Base-by-base conservation (phyloP, 495 filamentous ascomycete genomes). In the Gamarada debralockiae region DNA sequence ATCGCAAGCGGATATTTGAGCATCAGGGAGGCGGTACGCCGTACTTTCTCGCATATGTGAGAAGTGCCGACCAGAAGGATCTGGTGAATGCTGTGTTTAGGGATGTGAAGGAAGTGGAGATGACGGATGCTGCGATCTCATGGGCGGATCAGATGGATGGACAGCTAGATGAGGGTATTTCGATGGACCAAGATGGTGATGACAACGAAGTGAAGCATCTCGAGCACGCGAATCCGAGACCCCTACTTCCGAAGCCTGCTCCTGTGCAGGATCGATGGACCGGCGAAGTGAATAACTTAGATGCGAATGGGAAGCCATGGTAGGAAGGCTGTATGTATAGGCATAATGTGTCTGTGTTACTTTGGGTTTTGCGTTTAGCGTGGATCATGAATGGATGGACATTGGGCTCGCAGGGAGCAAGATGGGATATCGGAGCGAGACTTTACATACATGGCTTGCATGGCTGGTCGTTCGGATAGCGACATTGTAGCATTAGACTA, bases 31-130 rank as follows among this genome's bases (percentile, higher is more conserved):
- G 79, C 45, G 73, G 83, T 48, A 95, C 91, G 23, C 89, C 91
- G 1, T 96, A 96, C 62, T 95, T 92, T 65, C 78, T 96, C 17
- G 89, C 91, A 14, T 96, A 95, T 60, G 84, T 96, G 15, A 75
- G 78, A 33, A 84, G 85, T 20, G 64, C 74, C 6, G 68, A 78
- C 52, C 83, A 84, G 53, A 70, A 80, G 18, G 62, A 78, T 9
- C 61, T 90, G 1, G 85, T 88, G 29, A 75, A 85, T 48, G 57
- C 62, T 37, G 60, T 65, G 15, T 57, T 45, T 27, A 52, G 62
- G 46, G 59, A 65, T 6, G 48, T 64, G 1, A 45, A 46, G 23
- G 42, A 55, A 17, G 24, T 48, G 3, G 22, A 48, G 24, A 41
- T 39, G 49, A 40, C 22, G 17, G 44, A 20, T 29, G 38, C 23